Base-by-base conservation (phyloP, 208 protist species). In the Wallacemonas sp. region DNA sequence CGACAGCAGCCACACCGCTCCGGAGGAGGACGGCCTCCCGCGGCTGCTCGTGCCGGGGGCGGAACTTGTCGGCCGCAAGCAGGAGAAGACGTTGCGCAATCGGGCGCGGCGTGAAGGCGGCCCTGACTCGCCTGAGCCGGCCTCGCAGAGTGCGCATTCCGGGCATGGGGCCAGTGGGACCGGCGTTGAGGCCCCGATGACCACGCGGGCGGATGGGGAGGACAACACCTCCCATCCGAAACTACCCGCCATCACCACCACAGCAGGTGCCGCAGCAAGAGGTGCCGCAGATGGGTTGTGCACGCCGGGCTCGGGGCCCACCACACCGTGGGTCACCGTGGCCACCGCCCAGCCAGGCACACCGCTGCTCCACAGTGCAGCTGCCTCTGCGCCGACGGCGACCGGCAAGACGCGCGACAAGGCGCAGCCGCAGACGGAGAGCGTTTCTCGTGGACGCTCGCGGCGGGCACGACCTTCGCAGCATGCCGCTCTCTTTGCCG, bases 341-440 rank as follows among this genome's bases (percentile, higher is more conserved):
- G 16, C 25, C 22, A 55, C 48, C 4, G 48, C 48, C 4, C 16
- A 22, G 26, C 48, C 48, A 1, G 48, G 26, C 18, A 55, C 16
- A 5, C 10, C 48, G 10, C 22, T 18, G 25, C 7, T 4, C 57
- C 28, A 49, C 65, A 81, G 45, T 44, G 67, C 23, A 33, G 45
- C 22, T 54, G 67, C 36, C 12, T 76, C 42, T 8, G n/a, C n/a
- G 18, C 8, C 48, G 48, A 31, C 48, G 25, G 18, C 48, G 8
- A 25, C 25, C 26, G 25, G 8, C 26, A 55, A 14, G 11, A 14
- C 11, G 8, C 42, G 42, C 5, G n/a, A 5, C 42, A 48, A 48
- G 42, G 36, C 36, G 36, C 36, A 41, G 7, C 48, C 5, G n/a
- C 10, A 31, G 5, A 32, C 48, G 11, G 26, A 7, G 11, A 20